Percentiles rank a stretch among this genome's conserved stretches.
Evolutionary conservation across 164 flowering plant species (phyloP).

Genomic region (Liquidambar formosana): DNA sequence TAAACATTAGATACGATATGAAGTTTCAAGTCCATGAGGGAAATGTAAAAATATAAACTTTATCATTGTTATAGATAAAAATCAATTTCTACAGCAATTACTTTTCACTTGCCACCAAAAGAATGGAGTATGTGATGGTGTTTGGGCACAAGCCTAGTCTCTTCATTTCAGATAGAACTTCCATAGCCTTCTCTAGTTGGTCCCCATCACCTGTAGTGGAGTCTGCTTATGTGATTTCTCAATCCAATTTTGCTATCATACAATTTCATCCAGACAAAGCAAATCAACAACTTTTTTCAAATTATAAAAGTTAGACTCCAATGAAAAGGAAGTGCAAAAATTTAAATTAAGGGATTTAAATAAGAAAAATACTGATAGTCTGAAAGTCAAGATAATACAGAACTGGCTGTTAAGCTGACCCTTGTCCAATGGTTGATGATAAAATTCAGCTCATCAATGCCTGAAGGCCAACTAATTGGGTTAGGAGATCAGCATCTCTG

Average conservation of each 20-base stretch:
- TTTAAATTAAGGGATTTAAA: no score
- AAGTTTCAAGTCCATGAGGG: neutral
- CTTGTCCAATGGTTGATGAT: no score
- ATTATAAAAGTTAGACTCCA: neutral
- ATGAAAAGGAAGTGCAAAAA: no score
- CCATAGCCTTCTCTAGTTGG: conserved; percentile 72
- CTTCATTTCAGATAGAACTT: conserved; percentile 71
- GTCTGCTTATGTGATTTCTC: conserved; percentile 2
- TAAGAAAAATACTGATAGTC: no score
- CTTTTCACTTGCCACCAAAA: conserved; percentile 82
- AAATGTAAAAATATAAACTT: conserved; percentile 4
- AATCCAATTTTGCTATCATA: neutral
- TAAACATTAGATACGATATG: neutral
- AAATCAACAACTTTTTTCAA: neutral
- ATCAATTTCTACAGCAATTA: conserved; percentile 26
- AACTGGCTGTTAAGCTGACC: no score
- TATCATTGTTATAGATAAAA: conserved; percentile 1
- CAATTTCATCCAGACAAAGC: neutral
- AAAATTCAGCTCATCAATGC: no score
- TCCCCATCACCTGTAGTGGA: conserved; percentile 71
- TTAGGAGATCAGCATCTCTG: no score
- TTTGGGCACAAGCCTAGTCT: conserved; percentile 52
- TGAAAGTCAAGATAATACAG: no score
- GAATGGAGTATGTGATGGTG: conserved; percentile 75
- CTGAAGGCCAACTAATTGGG: no score